Evolutionary conservation across 768 basidiomycete genomes (phyloP).

Genomic region (Termitomyces sp.): DNA sequence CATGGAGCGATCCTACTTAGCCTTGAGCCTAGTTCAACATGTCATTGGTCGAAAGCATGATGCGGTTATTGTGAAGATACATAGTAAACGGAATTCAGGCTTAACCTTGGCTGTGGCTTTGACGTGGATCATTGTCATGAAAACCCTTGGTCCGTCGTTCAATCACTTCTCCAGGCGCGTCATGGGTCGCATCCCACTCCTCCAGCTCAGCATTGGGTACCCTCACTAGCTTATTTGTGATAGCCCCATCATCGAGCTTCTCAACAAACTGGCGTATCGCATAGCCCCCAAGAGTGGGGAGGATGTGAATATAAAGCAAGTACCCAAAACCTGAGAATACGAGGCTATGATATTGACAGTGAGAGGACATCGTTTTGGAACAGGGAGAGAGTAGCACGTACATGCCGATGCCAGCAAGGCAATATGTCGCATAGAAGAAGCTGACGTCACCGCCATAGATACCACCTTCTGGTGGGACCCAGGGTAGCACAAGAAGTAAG

Average conservation of each 20-base stretch:
- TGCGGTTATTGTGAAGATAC: too few species aligned
- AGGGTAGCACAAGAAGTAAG: constrained; percentile 39
- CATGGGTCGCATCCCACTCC: constrained; percentile 35
- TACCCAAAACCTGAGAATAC: constrained; percentile 30
- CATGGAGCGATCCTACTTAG: too few species aligned
- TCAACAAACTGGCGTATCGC: constrained; percentile 46
- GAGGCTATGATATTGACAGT: constrained; percentile 20
- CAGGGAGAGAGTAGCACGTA: constrained; percentile 18
- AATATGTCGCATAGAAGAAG: constrained; percentile 44
- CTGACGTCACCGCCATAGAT: constrained; percentile 40
- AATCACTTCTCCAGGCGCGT: constrained; percentile 31
- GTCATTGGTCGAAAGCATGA: too few species aligned
- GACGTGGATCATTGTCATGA: too few species aligned
- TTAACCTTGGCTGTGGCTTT: too few species aligned
- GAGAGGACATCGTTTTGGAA: neutral
- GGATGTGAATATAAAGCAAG: constrained; percentile 34
- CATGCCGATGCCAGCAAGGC: constrained; percentile 36
- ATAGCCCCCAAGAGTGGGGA: constrained; percentile 44
- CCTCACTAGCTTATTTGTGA: constrained; percentile 30
- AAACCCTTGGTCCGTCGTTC: neutral
- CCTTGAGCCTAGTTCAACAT: too few species aligned
- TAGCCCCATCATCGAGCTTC: constrained; percentile 33
- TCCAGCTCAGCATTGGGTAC: constrained; percentile 29
- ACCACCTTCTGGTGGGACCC: constrained; percentile 39
- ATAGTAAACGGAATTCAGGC: too few species aligned